Conservation (phyloP, 2,329 filamentous ascomycete genomes). For the Pezicula neosporulosa region DNA sequence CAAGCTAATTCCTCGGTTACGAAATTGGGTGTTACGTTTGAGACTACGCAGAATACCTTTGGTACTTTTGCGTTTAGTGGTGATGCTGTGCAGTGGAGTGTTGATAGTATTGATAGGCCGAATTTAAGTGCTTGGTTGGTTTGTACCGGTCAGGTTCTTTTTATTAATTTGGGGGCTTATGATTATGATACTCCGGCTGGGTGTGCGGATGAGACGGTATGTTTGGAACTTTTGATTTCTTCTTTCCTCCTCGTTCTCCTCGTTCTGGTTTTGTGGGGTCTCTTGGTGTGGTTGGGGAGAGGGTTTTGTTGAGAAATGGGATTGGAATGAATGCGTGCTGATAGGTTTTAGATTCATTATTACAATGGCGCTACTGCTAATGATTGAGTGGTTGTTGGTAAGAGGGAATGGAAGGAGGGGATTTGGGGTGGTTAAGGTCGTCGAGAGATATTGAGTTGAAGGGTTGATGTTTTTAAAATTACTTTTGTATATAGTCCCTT, state of each 20-base stretch:
- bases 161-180: constrained; percentile 58
- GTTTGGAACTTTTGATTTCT: constrained; percentile 21
- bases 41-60: constrained; percentile 46
- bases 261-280: not conserved
- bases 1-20: constrained; percentile 37
- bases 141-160: constrained; percentile 47
- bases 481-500: not conserved
- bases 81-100: constrained; percentile 54
- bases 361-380: constrained; percentile 35
- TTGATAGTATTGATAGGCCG: constrained; percentile 43
- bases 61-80: constrained; percentile 55
- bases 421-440: not conserved
- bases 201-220: constrained; percentile 55
- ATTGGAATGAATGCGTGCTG: not conserved
- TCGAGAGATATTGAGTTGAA: not conserved
- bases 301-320: not conserved
- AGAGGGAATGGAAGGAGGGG: not conserved
- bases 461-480: not conserved
- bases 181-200: constrained; percentile 53
- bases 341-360: constrained; percentile 34
- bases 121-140: constrained; percentile 59
- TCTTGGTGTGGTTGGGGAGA: not conserved
- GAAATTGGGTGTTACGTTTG: constrained; percentile 48
- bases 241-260: too few relatives aligned
- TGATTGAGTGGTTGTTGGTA: not conserved